Evolutionary conservation across 2,329 filamentous ascomycete species (phyloP).

Genomic region (Diaporthe ilicicola): DNA sequence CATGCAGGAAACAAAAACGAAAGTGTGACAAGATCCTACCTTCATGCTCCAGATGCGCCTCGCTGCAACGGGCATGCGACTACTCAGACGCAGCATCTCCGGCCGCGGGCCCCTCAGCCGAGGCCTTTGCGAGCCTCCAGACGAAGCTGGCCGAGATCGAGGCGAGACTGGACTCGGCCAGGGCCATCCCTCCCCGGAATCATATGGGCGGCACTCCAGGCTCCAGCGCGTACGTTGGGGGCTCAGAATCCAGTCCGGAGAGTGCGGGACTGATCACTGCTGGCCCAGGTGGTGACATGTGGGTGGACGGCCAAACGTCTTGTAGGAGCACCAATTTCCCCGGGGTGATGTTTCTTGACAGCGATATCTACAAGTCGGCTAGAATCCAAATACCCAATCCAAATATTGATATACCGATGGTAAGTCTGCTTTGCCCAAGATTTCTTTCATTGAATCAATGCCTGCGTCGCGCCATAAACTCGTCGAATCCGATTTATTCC

Average conservation of each 20-base stretch:
- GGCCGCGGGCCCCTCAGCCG: slow-evolving; percentile 46
- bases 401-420: slow-evolving; percentile 47
- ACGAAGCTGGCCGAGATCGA: slow-evolving; percentile 49
- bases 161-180: slow-evolving; percentile 40
- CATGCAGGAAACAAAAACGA: slow-evolving; percentile 54
- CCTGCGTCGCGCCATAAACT: not conserved
- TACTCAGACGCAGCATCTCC: slow-evolving; percentile 47
- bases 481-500: not conserved
- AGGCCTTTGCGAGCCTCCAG: slow-evolving; percentile 50
- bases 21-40: slow-evolving; percentile 61
- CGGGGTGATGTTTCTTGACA: slow-evolving; percentile 53
- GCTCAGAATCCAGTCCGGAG: not conserved
- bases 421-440: slow-evolving; percentile 37
- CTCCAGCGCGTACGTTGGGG: slow-evolving; percentile 3
- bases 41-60: slow-evolving; percentile 54
- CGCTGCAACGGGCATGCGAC: slow-evolving; percentile 52
- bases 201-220: not conserved
- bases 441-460: not conserved
- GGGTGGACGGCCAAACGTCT: slow-evolving; percentile 31
- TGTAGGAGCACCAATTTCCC: slow-evolving; percentile 46
- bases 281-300: slow-evolving; percentile 32
- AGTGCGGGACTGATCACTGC: not conserved
- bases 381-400: slow-evolving; percentile 49
- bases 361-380: slow-evolving; percentile 47
- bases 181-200: not conserved